Conservation (phyloP, 805 yeast species). For the Yarrowia sp. region DNA sequence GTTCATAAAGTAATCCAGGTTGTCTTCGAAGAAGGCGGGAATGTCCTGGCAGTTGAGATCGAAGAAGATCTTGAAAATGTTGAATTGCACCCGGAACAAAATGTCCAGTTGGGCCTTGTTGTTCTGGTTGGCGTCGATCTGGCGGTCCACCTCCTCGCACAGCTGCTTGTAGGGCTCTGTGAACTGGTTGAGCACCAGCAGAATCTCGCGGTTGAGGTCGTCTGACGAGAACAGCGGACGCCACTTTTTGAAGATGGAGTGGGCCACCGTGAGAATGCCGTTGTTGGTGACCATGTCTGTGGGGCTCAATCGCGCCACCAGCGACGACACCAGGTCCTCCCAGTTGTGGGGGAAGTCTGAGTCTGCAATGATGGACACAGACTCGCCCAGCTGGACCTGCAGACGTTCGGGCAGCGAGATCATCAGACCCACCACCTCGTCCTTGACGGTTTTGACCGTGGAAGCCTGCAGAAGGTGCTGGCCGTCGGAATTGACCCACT, state of each 20-base stretch:
- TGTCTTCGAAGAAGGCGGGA: conserved; percentile 97
- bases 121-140: conserved; percentile 57
- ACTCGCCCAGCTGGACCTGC: conserved; percentile 94
- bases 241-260: conserved; percentile 96
- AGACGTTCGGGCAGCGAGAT: conserved; percentile 72
- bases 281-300: conserved; percentile 77
- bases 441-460: conserved; percentile 74
- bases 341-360: conserved; percentile 93
- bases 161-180: conserved; percentile 77
- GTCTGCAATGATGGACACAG: conserved; percentile 90
- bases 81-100: conserved; percentile 71
- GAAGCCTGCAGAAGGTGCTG: conserved; percentile 63
- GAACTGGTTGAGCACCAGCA: conserved; percentile 83
- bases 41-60: conserved; percentile 98
- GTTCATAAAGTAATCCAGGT: conserved; percentile 76
- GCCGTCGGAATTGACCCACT: conserved; percentile 93
- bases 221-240: conserved; percentile 92
- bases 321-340: conserved; percentile 66
- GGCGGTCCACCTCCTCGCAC: conserved; percentile 68
- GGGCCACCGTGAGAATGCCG: conserved; percentile 90
- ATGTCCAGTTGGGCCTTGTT: conserved; percentile 61
- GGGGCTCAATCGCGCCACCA: conserved; percentile 67
- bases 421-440: conserved; percentile 86
- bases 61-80: conserved; percentile 81
- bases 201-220: conserved; percentile 84